Percentiles rank a stretch among this genome's conserved stretches.
phyloP scores from a whole-genome alignment of 306 rosid genomes.

The Lablab purpureus region DNA sequence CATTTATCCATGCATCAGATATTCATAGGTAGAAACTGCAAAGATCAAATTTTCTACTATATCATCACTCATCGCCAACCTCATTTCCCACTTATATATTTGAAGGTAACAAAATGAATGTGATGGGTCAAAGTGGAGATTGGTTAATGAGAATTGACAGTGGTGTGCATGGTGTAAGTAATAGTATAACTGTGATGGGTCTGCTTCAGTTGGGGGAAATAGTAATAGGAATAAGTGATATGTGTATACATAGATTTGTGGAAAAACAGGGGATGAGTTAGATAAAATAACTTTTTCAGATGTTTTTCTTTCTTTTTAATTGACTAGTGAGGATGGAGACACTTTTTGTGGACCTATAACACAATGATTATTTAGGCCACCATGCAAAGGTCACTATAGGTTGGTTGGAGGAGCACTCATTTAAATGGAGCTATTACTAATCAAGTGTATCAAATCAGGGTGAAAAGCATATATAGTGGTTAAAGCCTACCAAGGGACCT shows the following conservation, averaged over 20 bases:
- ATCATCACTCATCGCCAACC: not conserved
- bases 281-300: constrained; percentile 40
- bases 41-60: not conserved
- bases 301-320: constrained; percentile 37
- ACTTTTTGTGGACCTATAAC: constrained; percentile 50
- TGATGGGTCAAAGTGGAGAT: constrained; percentile 20
- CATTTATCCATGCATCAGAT: not conserved
- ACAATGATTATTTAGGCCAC: constrained; percentile 53
- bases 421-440: constrained; percentile 31
- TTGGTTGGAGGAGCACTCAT: constrained; percentile 46
- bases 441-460: constrained; percentile 1
- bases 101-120: not conserved
- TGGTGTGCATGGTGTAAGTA: not conserved
- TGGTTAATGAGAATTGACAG: not conserved
- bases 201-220: constrained; percentile 1
- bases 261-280: constrained; percentile 40
- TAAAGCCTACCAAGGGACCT: not conserved
- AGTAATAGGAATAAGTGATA: not conserved
- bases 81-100: not conserved
- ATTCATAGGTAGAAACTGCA: not conserved
- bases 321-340: constrained; percentile 13
- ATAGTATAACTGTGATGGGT: constrained; percentile 16
- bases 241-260: not conserved
- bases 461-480: constrained; percentile 30
- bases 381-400: constrained; percentile 45